Base-by-base conservation (phyloP, 2,329 filamentous ascomycete genomes). In the Pseudogymnoascus sp. region DNA sequence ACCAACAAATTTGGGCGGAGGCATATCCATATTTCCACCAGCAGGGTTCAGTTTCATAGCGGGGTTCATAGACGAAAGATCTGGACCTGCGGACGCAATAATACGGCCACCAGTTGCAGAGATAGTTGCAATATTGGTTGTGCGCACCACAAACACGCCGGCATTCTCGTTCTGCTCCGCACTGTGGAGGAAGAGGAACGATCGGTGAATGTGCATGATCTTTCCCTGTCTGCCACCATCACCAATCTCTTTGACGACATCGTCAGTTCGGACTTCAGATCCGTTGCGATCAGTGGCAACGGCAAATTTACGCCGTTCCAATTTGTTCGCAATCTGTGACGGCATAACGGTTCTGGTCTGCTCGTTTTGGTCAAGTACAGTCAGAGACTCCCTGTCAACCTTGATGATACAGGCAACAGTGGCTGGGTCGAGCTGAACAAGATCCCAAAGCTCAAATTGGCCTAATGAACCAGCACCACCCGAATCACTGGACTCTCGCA, bases 351-450 rank as follows among this genome's bases (percentile, higher is more conserved):
- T 89, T 63, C 91, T 86, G 14, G 85, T 83, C 64, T 91, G 88
- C 64, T 91, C 90, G 65, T 94, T 89, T 72, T 99, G 94, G 70
- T 99, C 93, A 9, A 99, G 78, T 0, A 97, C 88, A 25, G 89
- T 87, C 60, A 99, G 78, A 0, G 91, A 93, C 74, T 99, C 94
- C 60, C 92, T 88, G 70, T 99, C 94, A 53, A 97, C 91, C 75
- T 96, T 96, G 75, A 96, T 87, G 63, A 99, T 86, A 71, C 91
- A 96, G 62, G 88, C 94, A 22, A 97, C 93, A 0, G 93, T 97
- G 2, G 91, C 87, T 39, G 90, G 85, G 73, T 97, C 93, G 64
- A 99, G 83, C 75, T 97, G 92, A 12, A 99, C 91, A 25, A 99
- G 82, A 72, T 99, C 94, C 68, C 95, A 91, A 35, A 99, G 85